Evolutionary conservation across 768 basidiomycete species (phyloP), one percentile per base, ranked within the genome.

Genomic region (Gloeostereum incarnatum): DNA sequence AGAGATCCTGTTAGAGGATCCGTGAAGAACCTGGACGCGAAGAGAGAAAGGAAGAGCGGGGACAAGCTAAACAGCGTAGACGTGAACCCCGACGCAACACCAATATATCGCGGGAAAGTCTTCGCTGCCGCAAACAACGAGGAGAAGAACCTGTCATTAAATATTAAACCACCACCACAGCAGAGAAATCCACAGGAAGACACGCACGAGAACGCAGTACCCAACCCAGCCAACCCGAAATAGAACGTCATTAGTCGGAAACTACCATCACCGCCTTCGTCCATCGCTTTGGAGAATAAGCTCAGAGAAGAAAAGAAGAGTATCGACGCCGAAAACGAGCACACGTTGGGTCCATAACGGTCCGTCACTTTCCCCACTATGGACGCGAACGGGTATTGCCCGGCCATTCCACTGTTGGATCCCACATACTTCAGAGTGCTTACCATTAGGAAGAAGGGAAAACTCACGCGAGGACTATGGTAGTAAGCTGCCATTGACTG

Each of bases 21-120:
- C 4, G 71, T 75, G 55, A 88, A 88, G 51, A 64, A 75, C 11
- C 40, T 60, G 3, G 80, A 74, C 3, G 81, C 84, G 25, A 87
- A 43, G 17, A 70, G 41, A 16, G 85, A 80, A 5, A 88, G 67
- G 46, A 84, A 73, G 16, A 88, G 61, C 0, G 87, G 87, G 0
- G 87, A 90, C 23, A 88, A 67, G n/a, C 87, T 84, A 49, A 87
- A 88, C 17, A 87, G 58, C 2, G 83, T 74, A 66, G 78, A 77
- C 50, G 69, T 79, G 7, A 63, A 58, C 3, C 83, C 87, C 1
- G 81, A 68, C 8, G 82, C 75, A 18, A 78, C 55, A 14, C 83
- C 83, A 31, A 73, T 71, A 45, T 79, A 72, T 4, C 61, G 51
- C 5, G 82, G 78, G 44, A 88, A 88, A 30, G 62, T 65, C 57